A percentile compares a stretch with the other conserved stretches of the same genome.
These are phyloP conservation scores for Ceriops decandra DNA, from an alignment of 345 rosid genomes.

Conservation along the genomic window DNA sequence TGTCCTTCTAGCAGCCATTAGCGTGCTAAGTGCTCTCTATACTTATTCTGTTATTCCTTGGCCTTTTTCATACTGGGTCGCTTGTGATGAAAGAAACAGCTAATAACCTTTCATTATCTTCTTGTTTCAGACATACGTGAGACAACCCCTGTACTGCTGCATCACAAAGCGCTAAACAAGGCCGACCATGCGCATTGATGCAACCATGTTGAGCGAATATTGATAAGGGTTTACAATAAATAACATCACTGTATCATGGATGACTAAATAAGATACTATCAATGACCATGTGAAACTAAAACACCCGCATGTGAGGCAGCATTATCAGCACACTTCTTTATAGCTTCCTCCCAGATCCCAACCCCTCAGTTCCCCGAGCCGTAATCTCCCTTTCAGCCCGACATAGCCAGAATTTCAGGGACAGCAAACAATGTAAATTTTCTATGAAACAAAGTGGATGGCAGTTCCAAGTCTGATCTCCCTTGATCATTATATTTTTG, in stretches of 20 bases:
- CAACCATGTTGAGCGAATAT: constrained; percentile 12
- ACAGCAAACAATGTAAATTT: no score
- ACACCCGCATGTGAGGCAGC: constrained; percentile 28
- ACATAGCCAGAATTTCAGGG: no score
- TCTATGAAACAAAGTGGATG: no score
- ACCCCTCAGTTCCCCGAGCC: constrained; percentile 24
- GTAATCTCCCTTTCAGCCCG: not conserved
- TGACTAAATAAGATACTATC: constrained; percentile 25
- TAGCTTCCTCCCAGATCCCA: constrained; percentile 15
- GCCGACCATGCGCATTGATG: constrained; percentile 24
- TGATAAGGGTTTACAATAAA: constrained; percentile 29
- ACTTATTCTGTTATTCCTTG: not conserved
- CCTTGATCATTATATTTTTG: no score
- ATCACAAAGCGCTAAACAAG: constrained; percentile 13
- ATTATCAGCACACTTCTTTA: constrained; percentile 17
- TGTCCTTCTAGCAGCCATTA: constrained; percentile 6
- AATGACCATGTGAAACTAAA: constrained; percentile 25
- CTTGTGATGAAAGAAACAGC: constrained; percentile 18
- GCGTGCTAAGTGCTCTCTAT: constrained; percentile 8
- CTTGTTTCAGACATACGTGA: not conserved
- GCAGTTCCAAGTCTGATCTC: no score
- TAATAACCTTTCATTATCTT: not conserved
- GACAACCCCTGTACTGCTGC: not conserved
- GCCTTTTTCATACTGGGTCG: not conserved
- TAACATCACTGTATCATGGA: constrained; percentile 19